A percentile compares a stretch with the other conserved stretches of the same genome.
Conservation (phyloP, 257 asterid genomes). For the Primulina tabacum region DNA sequence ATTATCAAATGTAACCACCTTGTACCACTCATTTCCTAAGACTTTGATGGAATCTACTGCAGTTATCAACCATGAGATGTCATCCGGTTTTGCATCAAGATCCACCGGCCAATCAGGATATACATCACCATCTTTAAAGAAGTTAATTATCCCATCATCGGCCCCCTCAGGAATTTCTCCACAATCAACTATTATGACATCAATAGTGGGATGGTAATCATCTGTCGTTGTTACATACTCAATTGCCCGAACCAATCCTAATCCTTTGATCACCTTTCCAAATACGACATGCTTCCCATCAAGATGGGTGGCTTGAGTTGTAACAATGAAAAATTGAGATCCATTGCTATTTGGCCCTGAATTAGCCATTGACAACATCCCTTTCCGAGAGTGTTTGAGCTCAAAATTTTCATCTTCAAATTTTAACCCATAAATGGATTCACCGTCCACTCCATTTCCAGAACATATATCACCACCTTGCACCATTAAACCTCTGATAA, state of each 20-base stretch:
- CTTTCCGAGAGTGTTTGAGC: slow-evolving; percentile 71
- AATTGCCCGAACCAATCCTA: slow-evolving; percentile 62
- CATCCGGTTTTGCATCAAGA: slow-evolving; percentile 46
- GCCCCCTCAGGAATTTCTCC: slow-evolving; percentile 76
- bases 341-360: slow-evolving; percentile 77
- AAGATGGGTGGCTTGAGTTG: slow-evolving; percentile 59
- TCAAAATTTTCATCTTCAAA: slow-evolving; percentile 91
- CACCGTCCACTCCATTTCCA: slow-evolving; percentile 64
- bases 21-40: slow-evolving; percentile 69
- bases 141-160: slow-evolving; percentile 74
- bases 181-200: slow-evolving; percentile 52
- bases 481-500: slow-evolving; percentile 65
- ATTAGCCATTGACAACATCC: slow-evolving; percentile 85
- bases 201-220: slow-evolving; percentile 38
- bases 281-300: slow-evolving; percentile 81
- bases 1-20: slow-evolving; percentile 44
- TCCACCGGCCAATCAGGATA: slow-evolving; percentile 89
- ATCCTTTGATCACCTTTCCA: slow-evolving; percentile 67
- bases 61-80: slow-evolving; percentile 52
- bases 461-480: slow-evolving; percentile 78
- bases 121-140: slow-evolving; percentile 72
- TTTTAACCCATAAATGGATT: slow-evolving; percentile 71
- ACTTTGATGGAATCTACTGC: slow-evolving; percentile 62
- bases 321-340: slow-evolving; percentile 66
- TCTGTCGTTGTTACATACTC: slow-evolving; percentile 47